Evolutionary conservation across 2,329 filamentous ascomycete species (phyloP).

Genomic region (Knoxdaviesia capensis): DNA sequence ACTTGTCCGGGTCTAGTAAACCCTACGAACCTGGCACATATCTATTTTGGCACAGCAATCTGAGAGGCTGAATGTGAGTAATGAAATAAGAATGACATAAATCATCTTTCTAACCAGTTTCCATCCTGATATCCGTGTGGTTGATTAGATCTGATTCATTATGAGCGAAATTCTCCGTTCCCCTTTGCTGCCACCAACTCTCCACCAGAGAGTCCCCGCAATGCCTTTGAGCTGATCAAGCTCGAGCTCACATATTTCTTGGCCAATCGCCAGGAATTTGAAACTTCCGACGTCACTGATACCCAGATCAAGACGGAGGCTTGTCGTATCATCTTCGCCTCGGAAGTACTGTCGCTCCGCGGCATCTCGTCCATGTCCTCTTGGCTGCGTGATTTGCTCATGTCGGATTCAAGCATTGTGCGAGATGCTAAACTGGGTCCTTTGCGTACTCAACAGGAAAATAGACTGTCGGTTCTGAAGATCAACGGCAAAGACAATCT

Average conservation of each 20-base stretch:
- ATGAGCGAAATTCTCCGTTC: conserved; percentile 35
- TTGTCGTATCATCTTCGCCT: conserved; percentile 35
- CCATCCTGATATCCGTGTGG: neutral
- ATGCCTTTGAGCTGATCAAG: conserved; percentile 42
- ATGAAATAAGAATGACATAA: no score
- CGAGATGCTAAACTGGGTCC: conserved; percentile 26
- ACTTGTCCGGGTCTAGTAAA: no score
- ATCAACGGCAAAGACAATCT: conserved; percentile 38
- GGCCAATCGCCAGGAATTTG: conserved; percentile 20
- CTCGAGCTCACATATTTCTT: conserved; percentile 33
- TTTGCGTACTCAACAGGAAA: conserved; percentile 23
- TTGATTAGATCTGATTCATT: conserved; percentile 37
- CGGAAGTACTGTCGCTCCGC: conserved; percentile 24
- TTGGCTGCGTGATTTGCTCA: conserved; percentile 40
- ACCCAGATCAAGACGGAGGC: conserved; percentile 35
- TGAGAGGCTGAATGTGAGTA: no score
- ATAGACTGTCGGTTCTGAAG: conserved; percentile 24
- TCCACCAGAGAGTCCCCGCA: conserved; percentile 25
- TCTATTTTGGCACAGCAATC: no score
- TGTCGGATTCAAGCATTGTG: conserved; percentile 23
- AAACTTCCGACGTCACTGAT: conserved; percentile 22
- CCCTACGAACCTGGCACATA: no score
- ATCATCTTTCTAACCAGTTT: neutral
- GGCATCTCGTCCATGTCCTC: conserved; percentile 17
- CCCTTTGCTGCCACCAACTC: conserved; percentile 28